Evolutionary conservation across 768 basidiomycete genomes (phyloP).

Genomic region (Serendipita sp.): DNA sequence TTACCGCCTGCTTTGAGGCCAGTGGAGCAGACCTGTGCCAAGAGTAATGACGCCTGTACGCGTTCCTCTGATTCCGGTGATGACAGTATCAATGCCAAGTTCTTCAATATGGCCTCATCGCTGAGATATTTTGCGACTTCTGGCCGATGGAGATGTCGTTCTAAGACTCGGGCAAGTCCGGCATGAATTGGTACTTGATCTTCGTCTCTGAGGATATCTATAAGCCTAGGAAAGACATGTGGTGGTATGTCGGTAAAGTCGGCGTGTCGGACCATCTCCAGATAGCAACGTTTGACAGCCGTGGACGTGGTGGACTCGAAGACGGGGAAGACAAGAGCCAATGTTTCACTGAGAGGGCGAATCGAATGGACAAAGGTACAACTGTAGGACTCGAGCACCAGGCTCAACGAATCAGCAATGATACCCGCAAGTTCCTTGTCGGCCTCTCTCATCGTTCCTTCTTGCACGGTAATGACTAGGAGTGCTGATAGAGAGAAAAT

Average conservation of each 20-base stretch:
- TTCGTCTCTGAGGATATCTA: not conserved
- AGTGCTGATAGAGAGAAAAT: not conserved
- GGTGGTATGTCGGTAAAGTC: not conserved
- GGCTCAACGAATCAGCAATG: not conserved
- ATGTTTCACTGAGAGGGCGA: not conserved
- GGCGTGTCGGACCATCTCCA: conserved; percentile 1
- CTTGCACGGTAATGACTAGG: not conserved
- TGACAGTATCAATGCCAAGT: not conserved
- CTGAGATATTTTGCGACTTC: not conserved
- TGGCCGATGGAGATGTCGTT: not conserved
- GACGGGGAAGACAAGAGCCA: not conserved
- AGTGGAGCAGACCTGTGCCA: not conserved
- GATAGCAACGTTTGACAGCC: not conserved
- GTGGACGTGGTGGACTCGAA: not conserved
- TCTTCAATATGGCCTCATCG: not conserved
- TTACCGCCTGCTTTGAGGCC: not conserved
- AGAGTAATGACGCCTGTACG: not conserved
- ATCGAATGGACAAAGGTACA: not conserved
- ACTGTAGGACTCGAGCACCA: not conserved
- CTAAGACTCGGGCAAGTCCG: not conserved
- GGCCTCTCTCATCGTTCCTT: not conserved
- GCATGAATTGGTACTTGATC: not conserved
- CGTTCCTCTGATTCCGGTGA: not conserved
- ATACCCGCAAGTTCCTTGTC: not conserved
- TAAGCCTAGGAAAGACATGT: not conserved